Conservation (phyloP, 257 asterid genomes). For the Capsicum rhomboideum region DNA sequence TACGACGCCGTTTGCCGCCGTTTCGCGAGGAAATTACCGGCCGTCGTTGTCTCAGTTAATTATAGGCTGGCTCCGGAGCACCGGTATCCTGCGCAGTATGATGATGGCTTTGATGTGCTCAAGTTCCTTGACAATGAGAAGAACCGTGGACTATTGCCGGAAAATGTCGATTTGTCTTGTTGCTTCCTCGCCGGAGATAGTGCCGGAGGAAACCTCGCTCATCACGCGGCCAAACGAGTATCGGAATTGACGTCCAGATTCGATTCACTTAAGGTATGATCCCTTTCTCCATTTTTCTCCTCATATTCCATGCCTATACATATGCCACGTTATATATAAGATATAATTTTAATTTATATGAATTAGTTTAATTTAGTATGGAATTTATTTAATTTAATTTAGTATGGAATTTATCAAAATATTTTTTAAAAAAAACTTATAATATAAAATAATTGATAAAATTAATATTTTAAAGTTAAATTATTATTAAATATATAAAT, state of each 20-base stretch:
- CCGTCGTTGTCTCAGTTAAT: constrained; percentile 59
- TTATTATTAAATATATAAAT: too few relatives aligned
- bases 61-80: constrained; percentile 68
- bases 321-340: neutral
- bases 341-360: too few relatives aligned
- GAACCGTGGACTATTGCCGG: constrained; percentile 32
- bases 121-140: constrained; percentile 38
- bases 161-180: constrained; percentile 44
- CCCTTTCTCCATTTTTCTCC: neutral
- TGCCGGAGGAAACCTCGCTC: constrained; percentile 74
- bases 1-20: constrained; percentile 75
- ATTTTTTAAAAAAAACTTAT: too few relatives aligned
- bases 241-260: constrained; percentile 21
- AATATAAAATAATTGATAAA: too few relatives aligned
- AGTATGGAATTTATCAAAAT: too few relatives aligned
- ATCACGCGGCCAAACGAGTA: constrained; percentile 55
- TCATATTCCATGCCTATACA: neutral
- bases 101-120: constrained; percentile 62
- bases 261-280: constrained; percentile 28
- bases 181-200: constrained; percentile 80
- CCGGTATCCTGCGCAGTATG: constrained; percentile 60
- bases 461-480: too few relatives aligned
- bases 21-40: constrained; percentile 40
- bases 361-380: too few relatives aligned
- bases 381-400: too few relatives aligned